Evolutionary conservation across 2,329 filamentous ascomycete genomes (phyloP), one percentile per base, ranked within the genome.

Genomic region (Parastagonospora nodorum): DNA sequence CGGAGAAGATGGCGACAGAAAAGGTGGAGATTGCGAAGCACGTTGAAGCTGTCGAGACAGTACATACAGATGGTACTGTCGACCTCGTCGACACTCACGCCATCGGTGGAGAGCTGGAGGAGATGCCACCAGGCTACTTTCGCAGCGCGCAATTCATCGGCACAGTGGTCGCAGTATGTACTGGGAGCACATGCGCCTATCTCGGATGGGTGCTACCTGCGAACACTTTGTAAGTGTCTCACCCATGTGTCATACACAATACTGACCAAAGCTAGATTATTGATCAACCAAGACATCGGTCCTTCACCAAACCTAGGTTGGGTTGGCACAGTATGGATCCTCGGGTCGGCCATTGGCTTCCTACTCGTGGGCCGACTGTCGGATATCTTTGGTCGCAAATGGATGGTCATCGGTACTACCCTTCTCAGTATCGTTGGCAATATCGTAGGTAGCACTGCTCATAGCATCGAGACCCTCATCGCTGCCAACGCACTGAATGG

Each of bases 51-150:
- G 61, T 68, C 15, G 60, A 66, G 48, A 63, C 56, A 33, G 56
- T 68, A 8, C 68, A 77, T 49, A 68, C 74, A 9, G 77, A 79
- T 53, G 77, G 76, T 19, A 71, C 71, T 10, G 60, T 78, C 42
- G 74, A 78, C 62, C 70, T 74, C 42, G 66, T 79, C 51, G 76
- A 78, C 52, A 58, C 69, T 2, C 67, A 75, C 29, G 76, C 75
- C 36, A 61, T 79, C n/a, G 77, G 77, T 5, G 77, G 77, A 8
- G 72, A 75, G 3, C 48, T 73, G 5, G 67, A 72, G 5, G 60
- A 64, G 8, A 76, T 79, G 75, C 76, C 75, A 1, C 44, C 48
- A 27, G 75, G 76, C 10, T 78, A 78, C 62, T 78, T 73, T 56
- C 61, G 56, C 28, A 77, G 72, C 41, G 48, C 66, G 2, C 68